These are phyloP conservation scores for Nelumbo lutea DNA, from an alignment of 164 flowering plant genomes.

Conservation along the genomic window DNA sequence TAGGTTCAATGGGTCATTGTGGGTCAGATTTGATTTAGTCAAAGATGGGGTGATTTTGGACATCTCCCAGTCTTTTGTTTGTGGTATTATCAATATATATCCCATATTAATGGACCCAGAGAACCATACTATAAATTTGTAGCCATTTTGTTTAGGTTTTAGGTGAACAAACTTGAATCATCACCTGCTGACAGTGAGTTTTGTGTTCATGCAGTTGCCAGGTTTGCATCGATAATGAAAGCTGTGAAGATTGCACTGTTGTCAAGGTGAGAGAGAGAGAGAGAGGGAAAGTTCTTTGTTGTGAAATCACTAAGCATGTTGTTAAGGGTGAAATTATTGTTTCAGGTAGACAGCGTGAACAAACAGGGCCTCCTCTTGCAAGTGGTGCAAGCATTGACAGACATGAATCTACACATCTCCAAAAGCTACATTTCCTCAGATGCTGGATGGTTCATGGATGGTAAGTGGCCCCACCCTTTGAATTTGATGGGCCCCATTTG, in stretches of 20 bases:
- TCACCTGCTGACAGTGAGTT: no score
- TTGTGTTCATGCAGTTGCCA: conserved; percentile 37
- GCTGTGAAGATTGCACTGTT: conserved; percentile 47
- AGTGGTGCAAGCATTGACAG: conserved; percentile 66
- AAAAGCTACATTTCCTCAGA: conserved; percentile 76
- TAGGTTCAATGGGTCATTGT: no score
- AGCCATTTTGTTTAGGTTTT: no score
- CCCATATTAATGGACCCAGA: no score
- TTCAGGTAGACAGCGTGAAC: conserved; percentile 62
- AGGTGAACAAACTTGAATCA: no score
- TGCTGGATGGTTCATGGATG: conserved; percentile 86
- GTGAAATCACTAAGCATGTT: neutral
- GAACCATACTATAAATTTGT: no score
- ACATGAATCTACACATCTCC: conserved; percentile 50
- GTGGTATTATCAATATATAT: no score
- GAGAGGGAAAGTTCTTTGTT: neutral
- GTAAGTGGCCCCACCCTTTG: conserved; percentile 20
- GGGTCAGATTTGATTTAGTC: no score
- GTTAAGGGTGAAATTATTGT: neutral
- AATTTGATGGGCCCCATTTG: no score
- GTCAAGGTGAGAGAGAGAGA: conserved; percentile 36
- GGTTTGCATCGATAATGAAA: conserved; percentile 62
- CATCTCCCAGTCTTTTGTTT: no score
- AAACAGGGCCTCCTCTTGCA: conserved; percentile 63
- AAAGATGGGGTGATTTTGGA: no score